These are phyloP conservation scores for Phyllosticta capitalensis DNA, from an alignment of 2,329 filamentous ascomycete species.

Conservation along the genomic window DNA sequence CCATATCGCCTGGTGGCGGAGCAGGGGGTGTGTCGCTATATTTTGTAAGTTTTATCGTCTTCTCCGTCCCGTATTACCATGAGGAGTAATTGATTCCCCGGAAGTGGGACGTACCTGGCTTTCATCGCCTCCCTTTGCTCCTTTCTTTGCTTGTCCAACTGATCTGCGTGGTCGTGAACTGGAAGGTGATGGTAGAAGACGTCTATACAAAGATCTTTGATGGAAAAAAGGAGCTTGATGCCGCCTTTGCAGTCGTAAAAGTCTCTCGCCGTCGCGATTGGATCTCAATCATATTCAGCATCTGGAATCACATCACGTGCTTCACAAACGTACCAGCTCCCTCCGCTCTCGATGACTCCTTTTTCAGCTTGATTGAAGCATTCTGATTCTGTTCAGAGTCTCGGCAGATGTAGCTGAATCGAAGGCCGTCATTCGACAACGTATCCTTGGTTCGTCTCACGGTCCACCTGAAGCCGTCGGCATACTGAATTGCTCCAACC, in stretches of 20 bases:
- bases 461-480: constrained; percentile 26
- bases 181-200: constrained; percentile 3
- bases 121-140: background rate
- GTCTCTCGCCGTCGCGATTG: background rate
- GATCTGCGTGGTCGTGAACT: background rate
- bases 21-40: background rate
- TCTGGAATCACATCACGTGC: background rate
- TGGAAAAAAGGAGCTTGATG: background rate
- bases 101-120: background rate
- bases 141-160: background rate
- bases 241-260: constrained; percentile 1
- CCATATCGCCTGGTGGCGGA: background rate
- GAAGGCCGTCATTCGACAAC: constrained; percentile 21
- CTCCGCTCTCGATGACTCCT: constrained; percentile 10
- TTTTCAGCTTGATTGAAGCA: constrained; percentile 19
- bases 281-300: background rate
- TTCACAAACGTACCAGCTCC: background rate
- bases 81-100: background rate
- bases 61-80: background rate
- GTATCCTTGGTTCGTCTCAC: constrained; percentile 24
- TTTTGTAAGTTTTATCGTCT: background rate
- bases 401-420: constrained; percentile 25
- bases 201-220: constrained; percentile 1
- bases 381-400: constrained; percentile 28
- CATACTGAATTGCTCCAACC: constrained; percentile 21